phyloP scores from a whole-genome alignment of 768 basidiomycete species.

The Termitomyces sp. region DNA sequence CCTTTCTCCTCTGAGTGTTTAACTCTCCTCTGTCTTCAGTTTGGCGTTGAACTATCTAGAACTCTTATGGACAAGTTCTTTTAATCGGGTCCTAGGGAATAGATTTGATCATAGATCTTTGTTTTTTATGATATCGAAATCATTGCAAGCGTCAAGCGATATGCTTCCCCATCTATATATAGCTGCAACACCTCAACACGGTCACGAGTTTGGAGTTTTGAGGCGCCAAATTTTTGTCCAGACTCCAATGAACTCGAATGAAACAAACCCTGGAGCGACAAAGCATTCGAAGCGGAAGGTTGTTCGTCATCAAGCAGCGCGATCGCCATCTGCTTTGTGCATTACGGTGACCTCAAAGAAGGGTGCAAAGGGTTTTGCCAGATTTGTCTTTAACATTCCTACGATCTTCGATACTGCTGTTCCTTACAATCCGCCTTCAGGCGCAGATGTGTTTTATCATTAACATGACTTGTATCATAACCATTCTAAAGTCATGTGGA shows the following conservation, averaged over 20 bases:
- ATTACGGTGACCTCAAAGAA: background rate
- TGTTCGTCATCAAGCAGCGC: constrained; percentile 17
- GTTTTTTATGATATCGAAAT: background rate
- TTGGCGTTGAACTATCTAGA: constrained; percentile 90
- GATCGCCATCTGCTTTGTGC: constrained; percentile 38
- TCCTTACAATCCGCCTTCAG: too few species aligned
- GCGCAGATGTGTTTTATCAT: too few species aligned
- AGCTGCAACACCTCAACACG: background rate
- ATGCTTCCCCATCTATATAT: background rate
- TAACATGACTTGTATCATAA: too few species aligned
- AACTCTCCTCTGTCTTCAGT: constrained; percentile 37
- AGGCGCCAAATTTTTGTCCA: background rate
- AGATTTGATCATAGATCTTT: background rate
- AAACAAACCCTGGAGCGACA: constrained; percentile 2
- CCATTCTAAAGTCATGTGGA: too few species aligned
- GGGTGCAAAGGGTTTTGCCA: too few species aligned
- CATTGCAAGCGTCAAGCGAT: background rate
- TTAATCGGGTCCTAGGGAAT: constrained; percentile 22
- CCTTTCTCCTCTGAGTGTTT: background rate
- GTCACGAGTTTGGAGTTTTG: background rate
- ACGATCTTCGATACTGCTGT: too few species aligned
- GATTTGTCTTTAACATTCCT: too few species aligned
- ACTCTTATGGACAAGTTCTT: constrained; percentile 74
- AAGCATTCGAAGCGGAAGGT: constrained; percentile 12
- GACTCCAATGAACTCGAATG: constrained; percentile 3